phyloP scores from a whole-genome alignment of 2,329 filamentous ascomycete species.

The Trichophyton benhamiae region DNA sequence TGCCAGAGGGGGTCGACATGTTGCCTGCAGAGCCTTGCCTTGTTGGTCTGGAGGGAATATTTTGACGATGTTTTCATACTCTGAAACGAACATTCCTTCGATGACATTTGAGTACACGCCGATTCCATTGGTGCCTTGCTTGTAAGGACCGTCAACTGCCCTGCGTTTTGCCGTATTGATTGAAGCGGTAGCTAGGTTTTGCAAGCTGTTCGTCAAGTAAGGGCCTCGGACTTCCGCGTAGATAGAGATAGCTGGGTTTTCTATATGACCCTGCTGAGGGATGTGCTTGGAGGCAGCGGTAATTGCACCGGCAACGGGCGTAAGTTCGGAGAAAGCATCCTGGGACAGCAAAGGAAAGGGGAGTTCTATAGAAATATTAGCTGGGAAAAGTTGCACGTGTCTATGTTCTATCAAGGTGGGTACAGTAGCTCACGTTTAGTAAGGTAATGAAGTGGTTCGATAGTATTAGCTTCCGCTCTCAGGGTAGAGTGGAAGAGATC shows the following conservation, averaged over 20 bases:
- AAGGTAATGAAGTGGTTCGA: constrained; percentile 85
- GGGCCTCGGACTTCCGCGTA: constrained; percentile 78
- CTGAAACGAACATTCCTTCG: constrained; percentile 73
- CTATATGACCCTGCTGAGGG: constrained; percentile 34
- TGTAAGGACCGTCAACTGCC: constrained; percentile 66
- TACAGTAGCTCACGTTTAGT: constrained; percentile 57
- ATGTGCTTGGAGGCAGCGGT: constrained; percentile 46
- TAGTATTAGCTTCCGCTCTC: constrained; percentile 61
- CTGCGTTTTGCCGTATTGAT: constrained; percentile 70
- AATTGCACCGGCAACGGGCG: constrained; percentile 69
- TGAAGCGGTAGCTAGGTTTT: constrained; percentile 78
- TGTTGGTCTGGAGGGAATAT: constrained; percentile 81
- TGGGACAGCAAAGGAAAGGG: constrained; percentile 70
- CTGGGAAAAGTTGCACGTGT: background rate
- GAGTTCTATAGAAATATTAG: constrained; percentile 33
- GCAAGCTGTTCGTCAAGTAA: constrained; percentile 69
- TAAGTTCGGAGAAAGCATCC: constrained; percentile 62
- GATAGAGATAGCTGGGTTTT: constrained; percentile 63
- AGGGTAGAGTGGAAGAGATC: constrained; percentile 69
- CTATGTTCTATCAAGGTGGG: background rate
- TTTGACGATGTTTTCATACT: constrained; percentile 80
- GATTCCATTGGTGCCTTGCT: constrained; percentile 79
- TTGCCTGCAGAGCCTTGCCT: constrained; percentile 63
- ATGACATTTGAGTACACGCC: constrained; percentile 77
- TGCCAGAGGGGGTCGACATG: constrained; percentile 63